Evolutionary conservation across 2,329 filamentous ascomycete species (phyloP), one percentile per base, ranked within the genome.

Genomic region (Drechslerella stenobrocha): DNA sequence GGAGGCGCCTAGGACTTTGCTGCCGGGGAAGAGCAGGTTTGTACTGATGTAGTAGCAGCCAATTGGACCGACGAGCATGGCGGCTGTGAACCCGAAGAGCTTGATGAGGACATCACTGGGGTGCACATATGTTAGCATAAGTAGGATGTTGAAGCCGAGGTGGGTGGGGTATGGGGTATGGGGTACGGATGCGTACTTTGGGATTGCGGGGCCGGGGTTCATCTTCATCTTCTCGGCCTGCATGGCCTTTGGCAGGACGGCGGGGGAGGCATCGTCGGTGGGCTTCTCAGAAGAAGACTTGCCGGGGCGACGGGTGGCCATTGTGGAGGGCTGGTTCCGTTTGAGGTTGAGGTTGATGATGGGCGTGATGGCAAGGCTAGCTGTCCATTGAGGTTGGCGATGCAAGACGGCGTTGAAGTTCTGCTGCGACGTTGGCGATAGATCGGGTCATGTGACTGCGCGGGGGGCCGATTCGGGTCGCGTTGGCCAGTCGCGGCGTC

Each of bases 61-160:
- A 72, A 98, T 89, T 11, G 93, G 93, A 18, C 88, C 78, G 13
- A 87, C 82, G 66, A 96, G 82, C 92, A 98, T 97, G 75, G 90
- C 91, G 35, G 91, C 80, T 0, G 91, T 95, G 78, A 96, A 97
- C 70, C 83, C 86, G 13, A 97, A 81, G 18, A 98, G 84, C 79
- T 97, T 98, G 74, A 86, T 79, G 71, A 98, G 93, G 71, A 97
- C 90, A 74, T 87, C 81, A 60, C 90, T 90, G 57, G 22, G 15
- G 7, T 35, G 8, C 35, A 18, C 1, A 40, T 24, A 15, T 24
- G 35, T 47, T 26, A 50, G 22, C n/a, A n/a, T 18, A 50, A 13
- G 4, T 26, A 5, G 35, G 15, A 30, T 24, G 13, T 30, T 40
- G 53, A 42, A 47, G 24, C 30, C 2, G 24, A 24, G n/a, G 30